A percentile compares a stretch with the other conserved stretches of the same genome.
phyloP scores from a whole-genome alignment of 1,139 yeast genomes.

The Candida mesenterica region DNA sequence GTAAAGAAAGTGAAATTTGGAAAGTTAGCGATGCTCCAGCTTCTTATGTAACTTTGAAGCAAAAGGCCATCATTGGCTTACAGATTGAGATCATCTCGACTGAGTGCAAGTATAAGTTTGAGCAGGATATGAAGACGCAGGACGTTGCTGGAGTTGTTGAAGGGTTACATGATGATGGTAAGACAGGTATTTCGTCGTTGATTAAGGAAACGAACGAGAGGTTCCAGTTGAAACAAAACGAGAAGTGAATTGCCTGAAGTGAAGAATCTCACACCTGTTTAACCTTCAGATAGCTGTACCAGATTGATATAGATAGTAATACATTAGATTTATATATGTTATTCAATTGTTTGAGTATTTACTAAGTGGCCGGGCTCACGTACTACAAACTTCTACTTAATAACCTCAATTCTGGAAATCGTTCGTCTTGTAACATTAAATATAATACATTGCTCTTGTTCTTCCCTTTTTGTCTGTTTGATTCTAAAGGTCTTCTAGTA shows the following conservation, averaged over 20 bases:
- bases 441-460: not conserved
- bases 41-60: conserved; percentile 40
- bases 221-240: conserved; percentile 8
- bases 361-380: no score
- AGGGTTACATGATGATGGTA: conserved; percentile 38
- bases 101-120: conserved; percentile 61
- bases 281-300: no score
- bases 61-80: conserved; percentile 60
- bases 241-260: conserved; percentile 4
- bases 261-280: conserved; percentile 23
- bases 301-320: no score
- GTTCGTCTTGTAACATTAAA: no score
- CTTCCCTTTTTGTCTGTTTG: no score
- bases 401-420: no score
- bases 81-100: conserved; percentile 51
- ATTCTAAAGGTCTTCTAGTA: conserved; percentile 8
- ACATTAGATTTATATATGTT: no score
- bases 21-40: conserved; percentile 59
- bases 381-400: no score
- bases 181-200: conserved; percentile 10
- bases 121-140: conserved; percentile 45
- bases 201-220: conserved; percentile 12
- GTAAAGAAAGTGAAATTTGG: conserved; percentile 48
- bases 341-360: no score
- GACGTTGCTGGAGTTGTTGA: conserved; percentile 55